These are phyloP conservation scores for Mycena rosella DNA, from an alignment of 768 basidiomycete species.

Conservation along the genomic window DNA sequence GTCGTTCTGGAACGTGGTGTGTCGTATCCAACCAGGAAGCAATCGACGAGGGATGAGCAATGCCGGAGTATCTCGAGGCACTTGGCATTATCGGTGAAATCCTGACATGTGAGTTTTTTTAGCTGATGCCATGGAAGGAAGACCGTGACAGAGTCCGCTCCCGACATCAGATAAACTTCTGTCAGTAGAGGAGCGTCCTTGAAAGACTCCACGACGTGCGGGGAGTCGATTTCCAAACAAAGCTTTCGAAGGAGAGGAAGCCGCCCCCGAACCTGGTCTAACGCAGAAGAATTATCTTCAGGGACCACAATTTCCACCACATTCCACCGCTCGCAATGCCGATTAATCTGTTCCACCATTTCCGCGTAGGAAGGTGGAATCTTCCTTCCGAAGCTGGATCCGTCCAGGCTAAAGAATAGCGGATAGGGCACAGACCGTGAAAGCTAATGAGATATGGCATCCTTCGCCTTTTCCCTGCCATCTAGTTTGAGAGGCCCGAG, in stretches of 20 bases:
- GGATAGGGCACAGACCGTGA: slow-evolving; percentile 1
- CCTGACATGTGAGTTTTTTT: slow-evolving; percentile 2
- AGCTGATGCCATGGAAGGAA: slow-evolving; percentile 15
- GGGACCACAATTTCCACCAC: background rate
- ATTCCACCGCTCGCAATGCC: slow-evolving; percentile 17
- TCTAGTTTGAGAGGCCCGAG: background rate
- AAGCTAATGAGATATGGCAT: background rate
- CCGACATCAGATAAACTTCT: background rate
- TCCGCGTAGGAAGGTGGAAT: no score
- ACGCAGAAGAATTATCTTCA: background rate
- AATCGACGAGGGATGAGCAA: slow-evolving; percentile 7
- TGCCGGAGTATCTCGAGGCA: background rate
- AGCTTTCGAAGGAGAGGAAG: slow-evolving; percentile 4
- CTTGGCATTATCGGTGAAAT: background rate
- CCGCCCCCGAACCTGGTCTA: slow-evolving; percentile 6
- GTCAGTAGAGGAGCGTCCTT: slow-evolving; percentile 6
- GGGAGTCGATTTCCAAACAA: background rate
- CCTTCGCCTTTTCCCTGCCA: background rate
- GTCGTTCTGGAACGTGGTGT: background rate
- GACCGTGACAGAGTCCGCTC: background rate
- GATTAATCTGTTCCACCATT: slow-evolving; percentile 1
- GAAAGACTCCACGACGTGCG: background rate
- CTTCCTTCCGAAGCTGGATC: no score
- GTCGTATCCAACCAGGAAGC: background rate
- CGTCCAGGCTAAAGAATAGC: background rate